Evolutionary conservation across 2,329 filamentous ascomycete genomes (phyloP), one percentile per base, ranked within the genome.

Genomic region (Cercospora sp.): DNA sequence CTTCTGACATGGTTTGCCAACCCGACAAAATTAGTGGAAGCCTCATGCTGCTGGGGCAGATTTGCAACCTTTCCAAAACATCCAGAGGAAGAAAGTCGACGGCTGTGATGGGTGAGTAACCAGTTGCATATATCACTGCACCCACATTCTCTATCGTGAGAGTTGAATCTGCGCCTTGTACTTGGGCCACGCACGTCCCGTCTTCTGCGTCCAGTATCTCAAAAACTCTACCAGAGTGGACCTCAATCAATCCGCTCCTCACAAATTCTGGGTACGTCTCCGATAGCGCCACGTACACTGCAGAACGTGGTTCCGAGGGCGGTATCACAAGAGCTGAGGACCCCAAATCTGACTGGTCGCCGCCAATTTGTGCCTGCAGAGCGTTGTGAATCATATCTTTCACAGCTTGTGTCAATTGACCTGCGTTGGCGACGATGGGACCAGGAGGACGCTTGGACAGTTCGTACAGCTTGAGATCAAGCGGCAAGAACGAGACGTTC

Each of bases 181-280:
- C 66, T 8, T 61, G 26, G 3, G 63, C 66, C 0, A 70, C 71
- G 5, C 45, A 60, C 18, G 65, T 69, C 28, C 20, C 67, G 36
- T 59, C 68, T 55, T 12, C 48, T n/a, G 28, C 26, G 3, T 33
- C 26, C 3, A 60, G 66, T 13, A 81, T 62, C 8, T 63, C 68
- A 1, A 69, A 68, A 0, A 79, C 80, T 66, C 80, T 76, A 2
- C 82, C 82, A 66, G 75, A 72, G 0, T 80, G 66, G 5, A 80
- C 80, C 5, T 82, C 72, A 40, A 83, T 82, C 5, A 79, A 28
- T 0, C 88, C 88, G 0, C 87, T 87, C 33, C 91, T 86, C 13
- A 93, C 90, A 74, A 92, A 92, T 63, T 93, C 90, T 30, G 85
- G 79, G 74, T 96, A 95, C 68, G 86, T 86, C 71, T 92, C 89